Evolutionary conservation across 208 protist species (phyloP).

Genomic region (Angomonas desouzai): DNA sequence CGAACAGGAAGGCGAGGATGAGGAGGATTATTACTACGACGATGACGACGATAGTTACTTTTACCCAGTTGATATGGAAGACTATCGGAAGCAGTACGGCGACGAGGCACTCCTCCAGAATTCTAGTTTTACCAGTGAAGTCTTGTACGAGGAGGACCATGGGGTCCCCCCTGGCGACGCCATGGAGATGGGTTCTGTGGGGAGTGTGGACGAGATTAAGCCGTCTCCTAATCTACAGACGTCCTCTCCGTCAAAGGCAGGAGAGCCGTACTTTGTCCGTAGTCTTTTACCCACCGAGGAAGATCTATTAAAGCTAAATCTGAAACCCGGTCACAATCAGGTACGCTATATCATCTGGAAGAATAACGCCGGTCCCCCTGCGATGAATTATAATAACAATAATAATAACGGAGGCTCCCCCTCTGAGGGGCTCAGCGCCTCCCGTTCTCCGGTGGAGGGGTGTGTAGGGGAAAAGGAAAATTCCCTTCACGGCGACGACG

Average conservation of each 20-base stretch:
- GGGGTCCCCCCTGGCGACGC: not conserved
- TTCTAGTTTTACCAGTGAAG: conserved; percentile 30
- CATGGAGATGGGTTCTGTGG: not conserved
- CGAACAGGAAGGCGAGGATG: not conserved
- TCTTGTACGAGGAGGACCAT: conserved; percentile 25
- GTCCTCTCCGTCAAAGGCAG: not conserved
- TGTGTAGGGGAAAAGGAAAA: not conserved
- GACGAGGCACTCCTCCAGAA: conserved; percentile 24
- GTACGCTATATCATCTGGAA: conserved; percentile 74
- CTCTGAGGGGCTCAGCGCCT: not conserved
- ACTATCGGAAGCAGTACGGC: conserved; percentile 24
- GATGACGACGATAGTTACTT: conserved; percentile 43
- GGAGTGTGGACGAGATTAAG: conserved; percentile 1
- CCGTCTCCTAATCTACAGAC: not conserved
- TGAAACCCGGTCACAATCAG: conserved; percentile 87
- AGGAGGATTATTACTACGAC: conserved; percentile 10
- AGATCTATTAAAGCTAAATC: conserved; percentile 87
- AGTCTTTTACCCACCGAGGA: conserved; percentile 79
- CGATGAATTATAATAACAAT: conserved; percentile 1
- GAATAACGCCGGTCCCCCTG: not conserved
- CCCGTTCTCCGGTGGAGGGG: not conserved
- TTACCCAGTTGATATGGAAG: conserved; percentile 34
- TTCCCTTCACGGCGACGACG: not conserved
- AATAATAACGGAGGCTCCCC: not conserved
- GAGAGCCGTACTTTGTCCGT: conserved; percentile 44